Conservation (phyloP, 2,329 filamentous ascomycete species). For the Fusarium anguioides region DNA sequence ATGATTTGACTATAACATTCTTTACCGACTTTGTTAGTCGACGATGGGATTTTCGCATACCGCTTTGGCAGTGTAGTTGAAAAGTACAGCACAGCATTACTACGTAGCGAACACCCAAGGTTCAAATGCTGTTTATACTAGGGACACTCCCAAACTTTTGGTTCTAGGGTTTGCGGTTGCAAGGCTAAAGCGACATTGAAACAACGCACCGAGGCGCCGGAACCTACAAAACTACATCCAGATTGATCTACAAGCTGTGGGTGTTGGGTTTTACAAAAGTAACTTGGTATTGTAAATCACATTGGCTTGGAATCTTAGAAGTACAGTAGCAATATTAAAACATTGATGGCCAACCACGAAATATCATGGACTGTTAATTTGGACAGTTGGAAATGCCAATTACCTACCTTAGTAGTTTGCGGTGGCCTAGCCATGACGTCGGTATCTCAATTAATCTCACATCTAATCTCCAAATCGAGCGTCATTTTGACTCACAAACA, state of each 20-base stretch:
- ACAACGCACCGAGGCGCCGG: background rate
- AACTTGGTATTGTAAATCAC: background rate
- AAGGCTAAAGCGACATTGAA: background rate
- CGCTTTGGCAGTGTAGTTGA: background rate
- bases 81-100: background rate
- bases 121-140: background rate
- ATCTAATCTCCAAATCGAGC: background rate
- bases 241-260: background rate
- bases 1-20: background rate
- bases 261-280: background rate
- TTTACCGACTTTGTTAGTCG: conserved; percentile 20
- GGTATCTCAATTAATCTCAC: background rate
- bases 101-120: background rate
- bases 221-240: background rate
- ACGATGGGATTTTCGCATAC: conserved; percentile 13
- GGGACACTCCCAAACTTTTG: background rate
- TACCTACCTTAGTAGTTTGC: too few relatives aligned
- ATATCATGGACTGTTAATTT: background rate
- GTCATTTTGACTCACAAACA: conserved; percentile 6
- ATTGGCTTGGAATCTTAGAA: background rate
- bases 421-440: conserved; percentile 4
- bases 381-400: too few relatives aligned
- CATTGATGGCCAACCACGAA: background rate
- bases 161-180: background rate
- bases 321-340: background rate